phyloP scores from a whole-genome alignment of 768 basidiomycete species.

The Crucibulum laeve region DNA sequence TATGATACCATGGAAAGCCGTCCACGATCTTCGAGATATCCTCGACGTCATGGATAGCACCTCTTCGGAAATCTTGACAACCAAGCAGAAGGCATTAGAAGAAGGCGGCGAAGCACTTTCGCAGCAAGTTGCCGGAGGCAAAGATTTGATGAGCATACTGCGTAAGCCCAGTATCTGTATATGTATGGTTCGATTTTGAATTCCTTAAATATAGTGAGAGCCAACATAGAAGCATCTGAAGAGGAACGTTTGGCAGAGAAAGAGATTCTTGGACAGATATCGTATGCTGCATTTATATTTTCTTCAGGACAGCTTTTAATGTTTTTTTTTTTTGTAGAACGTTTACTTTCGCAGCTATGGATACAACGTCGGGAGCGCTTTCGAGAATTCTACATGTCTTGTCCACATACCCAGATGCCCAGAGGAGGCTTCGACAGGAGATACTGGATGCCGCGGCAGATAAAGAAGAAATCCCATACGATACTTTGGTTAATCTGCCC shows the following conservation, averaged over 20 bases:
- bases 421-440: constrained; percentile 31
- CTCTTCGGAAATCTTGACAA: constrained; percentile 27
- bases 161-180: too few species aligned
- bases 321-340: constrained; percentile 8
- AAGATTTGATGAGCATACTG: constrained; percentile 43
- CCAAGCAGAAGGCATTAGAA: constrained; percentile 29
- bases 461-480: constrained; percentile 26
- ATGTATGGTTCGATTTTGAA: too few species aligned
- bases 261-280: constrained; percentile 30
- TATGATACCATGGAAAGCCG: constrained; percentile 22
- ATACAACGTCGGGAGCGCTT: constrained; percentile 39
- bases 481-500: constrained; percentile 28
- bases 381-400: constrained; percentile 31
- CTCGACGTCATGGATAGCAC: constrained; percentile 30
- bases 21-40: constrained; percentile 26
- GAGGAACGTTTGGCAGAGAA: constrained; percentile 26
- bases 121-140: constrained; percentile 31
- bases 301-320: not conserved
- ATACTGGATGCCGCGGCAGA: constrained; percentile 17
- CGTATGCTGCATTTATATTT: constrained; percentile 12
- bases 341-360: constrained; percentile 35
- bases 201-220: constrained; percentile 27
- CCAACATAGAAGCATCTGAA: constrained; percentile 24
- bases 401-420: constrained; percentile 20
- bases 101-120: constrained; percentile 30